Base-by-base conservation (phyloP, 768 basidiomycete genomes). In the Fistulinella prunicolor region DNA sequence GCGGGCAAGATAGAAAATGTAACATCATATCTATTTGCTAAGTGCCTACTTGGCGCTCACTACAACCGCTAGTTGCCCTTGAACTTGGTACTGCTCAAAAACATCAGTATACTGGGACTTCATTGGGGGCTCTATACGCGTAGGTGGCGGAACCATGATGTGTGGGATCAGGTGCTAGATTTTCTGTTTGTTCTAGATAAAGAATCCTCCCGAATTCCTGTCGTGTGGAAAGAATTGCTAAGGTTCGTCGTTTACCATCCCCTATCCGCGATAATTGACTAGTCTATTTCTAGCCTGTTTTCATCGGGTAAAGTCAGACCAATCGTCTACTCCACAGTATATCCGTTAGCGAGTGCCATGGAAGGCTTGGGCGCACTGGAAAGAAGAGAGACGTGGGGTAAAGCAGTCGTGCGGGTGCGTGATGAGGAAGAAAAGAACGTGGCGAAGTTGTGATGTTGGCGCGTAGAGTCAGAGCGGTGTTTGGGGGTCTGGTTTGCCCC, bases 381-480 rank as follows among this genome's bases (percentile, higher is more conserved):
- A 61, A 73, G 73, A 38, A 73, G 95, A 53, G 80, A 89, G 69
- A 94, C 93, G 5, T 98, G 93, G 90, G 95, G 95, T 0, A 97
- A 97, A 62, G 88, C 76, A 0, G 73, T 94, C 21, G 78, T 90
- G 8, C 75, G 72, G 42, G 65, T 98, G 40, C 76, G 73, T 44
- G 76, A 81, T 22, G 81, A 84, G 10, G 60, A 63, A n/a, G 41
- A 59, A 3, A 44, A 42, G 21, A 55, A 32, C 1, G 58, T 57
- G 45, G 69, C 79, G 4, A 84, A 74, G 59, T 64, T 83, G 35
- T 78, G 45, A 54, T 9, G 24, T 23, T 3, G 13, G n/a, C 10
- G 26, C 10, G 10, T 6, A 10, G 6, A 28, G 26, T 28, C 10
- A 28, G 26, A 28, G 26, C 32, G 32, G 63, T 65, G 49, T 61